Evolutionary conservation across 768 basidiomycete genomes (phyloP).

Genomic region (Rickenella mellea): DNA sequence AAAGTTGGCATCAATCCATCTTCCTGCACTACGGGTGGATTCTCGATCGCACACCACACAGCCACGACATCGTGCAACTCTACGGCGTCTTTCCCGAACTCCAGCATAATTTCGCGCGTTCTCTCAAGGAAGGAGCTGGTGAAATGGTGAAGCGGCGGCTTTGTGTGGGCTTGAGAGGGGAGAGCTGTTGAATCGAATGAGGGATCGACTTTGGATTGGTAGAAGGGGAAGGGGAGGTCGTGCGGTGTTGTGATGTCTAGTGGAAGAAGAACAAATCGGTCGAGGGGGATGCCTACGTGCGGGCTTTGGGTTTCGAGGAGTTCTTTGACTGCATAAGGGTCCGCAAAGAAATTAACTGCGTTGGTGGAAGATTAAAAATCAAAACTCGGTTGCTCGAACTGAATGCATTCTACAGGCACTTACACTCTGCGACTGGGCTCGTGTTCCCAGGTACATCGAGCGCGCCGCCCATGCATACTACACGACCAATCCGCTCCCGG

Average conservation of each 20-base stretch:
- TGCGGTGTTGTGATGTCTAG: constrained; percentile 80
- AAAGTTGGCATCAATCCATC: constrained; percentile 19
- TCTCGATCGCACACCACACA: constrained; percentile 77
- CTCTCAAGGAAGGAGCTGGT: constrained; percentile 73
- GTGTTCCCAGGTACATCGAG: constrained; percentile 88
- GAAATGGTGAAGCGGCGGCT: constrained; percentile 62
- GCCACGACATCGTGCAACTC: constrained; percentile 88
- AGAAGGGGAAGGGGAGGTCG: constrained; percentile 62
- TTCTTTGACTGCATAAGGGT: constrained; percentile 74
- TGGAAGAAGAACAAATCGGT: constrained; percentile 61
- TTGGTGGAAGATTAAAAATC: not conserved
- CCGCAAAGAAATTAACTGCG: constrained; percentile 79
- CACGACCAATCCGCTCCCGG: constrained; percentile 50
- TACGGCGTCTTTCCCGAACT: constrained; percentile 76
- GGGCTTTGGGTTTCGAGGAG: constrained; percentile 34
- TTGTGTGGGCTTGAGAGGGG: constrained; percentile 38
- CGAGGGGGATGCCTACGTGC: constrained; percentile 38
- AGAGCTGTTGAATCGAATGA: constrained; percentile 36
- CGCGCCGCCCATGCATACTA: constrained; percentile 91
- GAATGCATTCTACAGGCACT: constrained; percentile 15
- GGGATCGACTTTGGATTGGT: constrained; percentile 51
- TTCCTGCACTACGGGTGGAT: constrained; percentile 35
- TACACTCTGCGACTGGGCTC: constrained; percentile 76
- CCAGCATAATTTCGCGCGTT: constrained; percentile 66
- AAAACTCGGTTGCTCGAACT: not conserved